Conservation (phyloP, 208 protist genomes). For the Blechomonas ayalai region DNA sequence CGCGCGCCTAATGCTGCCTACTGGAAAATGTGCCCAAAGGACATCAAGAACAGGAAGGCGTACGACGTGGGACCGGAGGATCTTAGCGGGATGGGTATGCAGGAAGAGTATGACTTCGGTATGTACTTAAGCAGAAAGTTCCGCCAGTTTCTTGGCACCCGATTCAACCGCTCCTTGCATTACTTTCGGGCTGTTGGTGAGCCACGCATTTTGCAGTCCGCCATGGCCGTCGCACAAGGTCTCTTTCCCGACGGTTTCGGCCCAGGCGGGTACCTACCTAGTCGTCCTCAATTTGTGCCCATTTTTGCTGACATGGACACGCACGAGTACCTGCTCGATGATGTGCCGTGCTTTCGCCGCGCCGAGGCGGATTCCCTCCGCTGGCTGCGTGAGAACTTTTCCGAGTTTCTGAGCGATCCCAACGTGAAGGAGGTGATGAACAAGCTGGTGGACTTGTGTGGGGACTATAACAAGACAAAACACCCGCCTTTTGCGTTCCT, state of each 20-base stretch:
- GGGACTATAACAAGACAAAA: constrained; percentile 15
- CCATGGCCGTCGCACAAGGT: constrained; percentile 63
- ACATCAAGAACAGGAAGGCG: constrained; percentile 26
- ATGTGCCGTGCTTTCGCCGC: constrained; percentile 78
- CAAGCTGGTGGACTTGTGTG: constrained; percentile 53
- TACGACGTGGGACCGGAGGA: constrained; percentile 70
- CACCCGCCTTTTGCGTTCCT: constrained; percentile 39
- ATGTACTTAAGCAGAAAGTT: constrained; percentile 52
- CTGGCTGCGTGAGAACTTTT: constrained; percentile 45
- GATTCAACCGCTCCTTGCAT: constrained; percentile 70
- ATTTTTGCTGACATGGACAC: constrained; percentile 84
- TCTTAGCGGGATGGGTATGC: constrained; percentile 62
- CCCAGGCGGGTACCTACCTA: constrained; percentile 55
- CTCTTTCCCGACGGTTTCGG: constrained; percentile 78
- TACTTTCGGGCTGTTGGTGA: constrained; percentile 82
- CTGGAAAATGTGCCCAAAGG: constrained; percentile 67
- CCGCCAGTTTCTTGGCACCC: constrained; percentile 43
- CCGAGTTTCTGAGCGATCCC: constrained; percentile 28
- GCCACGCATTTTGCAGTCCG: constrained; percentile 75
- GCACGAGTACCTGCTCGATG: constrained; percentile 81
- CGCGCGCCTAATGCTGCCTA: constrained; percentile 71
- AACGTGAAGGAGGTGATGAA: constrained; percentile 27
- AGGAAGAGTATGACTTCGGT: constrained; percentile 75
- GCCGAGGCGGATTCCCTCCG: constrained; percentile 56
- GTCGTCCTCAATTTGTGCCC: constrained; percentile 71